Base-by-base conservation (phyloP, 164 flowering plant species). In the Saururus chinensis region DNA sequence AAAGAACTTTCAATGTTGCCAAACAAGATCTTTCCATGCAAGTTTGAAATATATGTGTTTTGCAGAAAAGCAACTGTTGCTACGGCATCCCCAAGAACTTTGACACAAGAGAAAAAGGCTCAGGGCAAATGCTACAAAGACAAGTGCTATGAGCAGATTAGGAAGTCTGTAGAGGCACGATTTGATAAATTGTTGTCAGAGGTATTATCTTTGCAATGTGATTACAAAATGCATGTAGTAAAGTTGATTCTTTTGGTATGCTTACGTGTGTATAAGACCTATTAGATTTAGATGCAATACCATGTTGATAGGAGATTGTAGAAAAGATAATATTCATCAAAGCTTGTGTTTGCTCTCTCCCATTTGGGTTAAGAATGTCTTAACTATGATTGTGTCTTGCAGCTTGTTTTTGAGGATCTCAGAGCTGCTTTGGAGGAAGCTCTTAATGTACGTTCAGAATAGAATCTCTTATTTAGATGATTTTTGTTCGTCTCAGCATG, bases 381-480 rank as follows among this genome's bases (percentile, higher is more conserved):
- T 12, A 45, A 45, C 0, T 12, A 45, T 45, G 49, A 12, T 45
- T 45, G 49, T 25, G 49, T 25, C 30, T 30, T 71, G 60, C 97
- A 87, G 96, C 81, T 84, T 73, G 92, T 78, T 26, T 72, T 81
- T 71, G 77, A 89, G 66, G 97, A 95, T 75, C 84, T 82, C 24
- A 91, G 82, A 77, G 91, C 92, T 61, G 92, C 99, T 72, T 69
- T 95, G 60, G 99, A 95, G 72, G 99, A 95, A 81, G 96, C 99
- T 71, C 83, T 79, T 63, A 68, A 48, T 84, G 99, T 95, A 85
- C 40, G 66, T 19, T 45, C 14, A 19, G 16, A 5, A 19, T 53
- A 48, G 76, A 57, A 19, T 26, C 42, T 25, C n/a, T 64, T 25
- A 41, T 30, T 30, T 30, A 6, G 37, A 30, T 30, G 37, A 30